Conservation (phyloP, 768 basidiomycete genomes). For the Pleurotus platypus region DNA sequence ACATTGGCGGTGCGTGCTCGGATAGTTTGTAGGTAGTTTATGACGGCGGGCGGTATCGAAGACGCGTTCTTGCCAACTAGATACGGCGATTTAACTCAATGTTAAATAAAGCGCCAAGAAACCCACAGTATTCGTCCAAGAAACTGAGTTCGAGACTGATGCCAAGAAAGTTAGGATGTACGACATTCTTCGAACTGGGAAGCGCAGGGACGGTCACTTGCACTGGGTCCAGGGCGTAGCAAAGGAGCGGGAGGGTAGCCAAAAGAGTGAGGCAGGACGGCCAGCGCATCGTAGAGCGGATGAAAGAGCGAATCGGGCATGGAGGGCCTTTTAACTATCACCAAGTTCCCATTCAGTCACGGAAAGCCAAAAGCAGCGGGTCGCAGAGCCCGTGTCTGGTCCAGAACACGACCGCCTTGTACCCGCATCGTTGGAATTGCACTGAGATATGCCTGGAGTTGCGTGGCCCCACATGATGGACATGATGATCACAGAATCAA, state of each 20-base stretch:
- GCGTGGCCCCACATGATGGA: no score
- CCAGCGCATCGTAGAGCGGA: no score
- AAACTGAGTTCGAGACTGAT: constrained; percentile 65
- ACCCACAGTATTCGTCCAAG: constrained; percentile 51
- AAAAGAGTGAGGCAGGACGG: neutral
- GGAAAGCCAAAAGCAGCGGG: no score
- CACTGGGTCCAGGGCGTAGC: constrained; percentile 22
- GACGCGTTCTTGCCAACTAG: constrained; percentile 50
- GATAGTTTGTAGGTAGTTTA: constrained; percentile 58
- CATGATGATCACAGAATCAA: no score
- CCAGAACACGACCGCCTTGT: no score
- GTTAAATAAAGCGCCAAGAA: neutral
- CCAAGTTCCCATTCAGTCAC: no score
- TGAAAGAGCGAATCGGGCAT: no score
- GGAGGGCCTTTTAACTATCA: no score
- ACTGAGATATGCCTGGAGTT: no score
- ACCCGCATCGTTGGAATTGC: no score
- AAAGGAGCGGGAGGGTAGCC: constrained; percentile 1
- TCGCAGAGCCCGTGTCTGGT: no score
- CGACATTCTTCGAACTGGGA: constrained; percentile 33
- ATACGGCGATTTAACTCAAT: constrained; percentile 1
- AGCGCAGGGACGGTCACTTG: constrained; percentile 27
- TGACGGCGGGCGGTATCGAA: constrained; percentile 46
- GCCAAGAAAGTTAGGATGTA: constrained; percentile 56
- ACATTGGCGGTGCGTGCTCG: constrained; percentile 39